Percentiles rank a stretch among this genome's conserved stretches.
These are phyloP conservation scores for Prototheca wickerhamii DNA, from an alignment of 163 green algal species.

Conservation along the genomic window DNA sequence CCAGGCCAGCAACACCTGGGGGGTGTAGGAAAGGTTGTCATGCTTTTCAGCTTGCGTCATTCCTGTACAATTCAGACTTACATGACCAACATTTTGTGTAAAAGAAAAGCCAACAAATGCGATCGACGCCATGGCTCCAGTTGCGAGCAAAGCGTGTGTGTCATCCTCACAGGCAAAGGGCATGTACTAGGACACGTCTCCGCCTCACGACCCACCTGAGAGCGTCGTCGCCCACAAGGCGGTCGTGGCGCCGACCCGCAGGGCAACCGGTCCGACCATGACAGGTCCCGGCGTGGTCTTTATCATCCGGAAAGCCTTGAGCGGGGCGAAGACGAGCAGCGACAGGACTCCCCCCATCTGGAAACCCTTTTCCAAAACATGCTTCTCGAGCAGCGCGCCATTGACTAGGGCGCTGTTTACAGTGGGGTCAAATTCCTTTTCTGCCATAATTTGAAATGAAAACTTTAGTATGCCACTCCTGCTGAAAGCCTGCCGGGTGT, in stretches of 20 bases:
- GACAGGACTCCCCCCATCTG: conserved; percentile 4
- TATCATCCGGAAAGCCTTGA: not conserved
- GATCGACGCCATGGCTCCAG: too few species aligned
- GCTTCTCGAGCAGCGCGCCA: not conserved
- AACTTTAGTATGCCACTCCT: not conserved
- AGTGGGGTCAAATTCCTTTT: conserved; percentile 13
- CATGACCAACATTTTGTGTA: too few species aligned
- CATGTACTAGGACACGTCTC: too few species aligned
- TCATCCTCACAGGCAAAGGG: too few species aligned
- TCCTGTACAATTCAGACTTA: too few species aligned
- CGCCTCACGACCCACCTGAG: too few species aligned
- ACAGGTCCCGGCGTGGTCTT: not conserved
- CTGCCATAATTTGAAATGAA: not conserved
- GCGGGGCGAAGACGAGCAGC: not conserved
- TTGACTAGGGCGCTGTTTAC: conserved; percentile 6
- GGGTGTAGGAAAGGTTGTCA: too few species aligned
- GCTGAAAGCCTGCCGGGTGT: too few species aligned
- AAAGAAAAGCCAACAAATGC: too few species aligned
- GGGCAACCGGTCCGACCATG: not conserved
- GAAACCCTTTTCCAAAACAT: conserved; percentile 9
- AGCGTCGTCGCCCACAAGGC: too few species aligned
- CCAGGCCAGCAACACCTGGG: not conserved
- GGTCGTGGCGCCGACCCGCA: not conserved
- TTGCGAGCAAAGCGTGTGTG: too few species aligned
- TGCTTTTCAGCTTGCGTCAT: too few species aligned